A percentile compares a stretch with the other conserved stretches of the same genome.
Evolutionary conservation across 805 yeast genomes (phyloP).

Genomic region (Schizosaccharomyces pombe): DNA sequence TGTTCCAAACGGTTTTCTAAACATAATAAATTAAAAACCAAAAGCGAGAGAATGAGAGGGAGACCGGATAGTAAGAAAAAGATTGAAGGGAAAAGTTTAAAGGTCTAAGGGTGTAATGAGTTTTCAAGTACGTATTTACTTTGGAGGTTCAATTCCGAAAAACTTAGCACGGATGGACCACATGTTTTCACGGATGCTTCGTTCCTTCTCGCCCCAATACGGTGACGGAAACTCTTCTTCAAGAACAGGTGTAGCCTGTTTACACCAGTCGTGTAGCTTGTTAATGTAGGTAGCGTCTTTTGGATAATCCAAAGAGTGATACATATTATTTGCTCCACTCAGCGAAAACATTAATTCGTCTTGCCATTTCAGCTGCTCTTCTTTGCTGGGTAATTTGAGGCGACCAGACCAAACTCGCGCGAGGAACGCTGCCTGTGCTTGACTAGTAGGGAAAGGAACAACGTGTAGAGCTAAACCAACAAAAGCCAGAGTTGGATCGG

Average conservation of each 20-base stretch:
- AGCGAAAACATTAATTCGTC: not conserved
- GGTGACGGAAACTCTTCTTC: not conserved
- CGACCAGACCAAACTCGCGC: slow-evolving; percentile 39
- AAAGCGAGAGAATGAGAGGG: too few relatives aligned
- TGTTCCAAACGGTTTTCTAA: too few relatives aligned
- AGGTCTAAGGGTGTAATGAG: too few relatives aligned
- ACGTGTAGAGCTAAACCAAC: slow-evolving; percentile 22
- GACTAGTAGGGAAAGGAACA: slow-evolving; percentile 12
- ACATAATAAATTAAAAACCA: too few relatives aligned
- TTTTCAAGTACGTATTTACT: too few relatives aligned
- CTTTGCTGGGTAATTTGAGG: slow-evolving; percentile 24
- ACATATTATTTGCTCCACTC: not conserved
- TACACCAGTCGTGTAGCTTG: not conserved
- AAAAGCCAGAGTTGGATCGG: slow-evolving; percentile 41
- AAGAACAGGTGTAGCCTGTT: not conserved
- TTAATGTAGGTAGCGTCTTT: slow-evolving; percentile 3
- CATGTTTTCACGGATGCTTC: not conserved
- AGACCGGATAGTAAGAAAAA: too few relatives aligned
- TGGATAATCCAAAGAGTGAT: not conserved
- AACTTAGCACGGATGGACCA: slow-evolving; percentile 1
- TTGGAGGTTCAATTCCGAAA: not conserved
- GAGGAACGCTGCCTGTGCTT: slow-evolving; percentile 40
- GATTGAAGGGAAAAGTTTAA: too few relatives aligned
- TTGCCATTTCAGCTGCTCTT: not conserved
- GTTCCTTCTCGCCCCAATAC: not conserved